These are phyloP conservation scores for Rutstroemia sp. DNA, from an alignment of 2,329 filamentous ascomycete species.

Conservation along the genomic window DNA sequence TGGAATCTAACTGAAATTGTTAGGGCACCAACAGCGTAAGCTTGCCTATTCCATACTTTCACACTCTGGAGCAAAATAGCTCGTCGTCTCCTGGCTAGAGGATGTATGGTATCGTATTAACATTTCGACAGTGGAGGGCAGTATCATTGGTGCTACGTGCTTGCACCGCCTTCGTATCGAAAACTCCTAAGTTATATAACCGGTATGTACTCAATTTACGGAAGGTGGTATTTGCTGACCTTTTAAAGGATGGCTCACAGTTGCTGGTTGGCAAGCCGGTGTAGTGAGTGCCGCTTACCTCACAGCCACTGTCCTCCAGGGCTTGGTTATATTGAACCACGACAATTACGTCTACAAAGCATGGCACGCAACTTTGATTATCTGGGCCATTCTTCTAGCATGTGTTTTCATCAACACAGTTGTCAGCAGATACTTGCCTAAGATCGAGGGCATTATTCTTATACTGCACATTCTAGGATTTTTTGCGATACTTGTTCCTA, in stretches of 20 bases:
- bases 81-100: no score
- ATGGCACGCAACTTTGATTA: slow-evolving; percentile 36
- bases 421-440: slow-evolving; percentile 31
- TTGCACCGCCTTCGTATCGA: slow-evolving; percentile 39
- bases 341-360: slow-evolving; percentile 28
- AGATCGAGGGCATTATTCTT: slow-evolving; percentile 36
- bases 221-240: neutral
- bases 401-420: slow-evolving; percentile 37
- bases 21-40: neutral
- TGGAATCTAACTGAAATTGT: no score
- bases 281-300: slow-evolving; percentile 35
- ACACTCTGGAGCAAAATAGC: no score
- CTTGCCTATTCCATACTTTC: neutral
- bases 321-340: slow-evolving; percentile 29
- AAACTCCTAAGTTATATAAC: slow-evolving; percentile 46
- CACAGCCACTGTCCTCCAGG: slow-evolving; percentile 37
- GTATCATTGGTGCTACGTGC: slow-evolving; percentile 49
- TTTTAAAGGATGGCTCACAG: slow-evolving; percentile 35
- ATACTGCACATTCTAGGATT: slow-evolving; percentile 38
- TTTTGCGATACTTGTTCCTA: slow-evolving; percentile 34
- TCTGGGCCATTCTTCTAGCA: slow-evolving; percentile 33
- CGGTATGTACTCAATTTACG: slow-evolving; percentile 23
- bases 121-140: slow-evolving; percentile 38
- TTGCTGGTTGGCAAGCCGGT: slow-evolving; percentile 37
- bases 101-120: no score